These are phyloP conservation scores for Acacia confusa DNA, from an alignment of 306 rosid species.

Conservation along the genomic window DNA sequence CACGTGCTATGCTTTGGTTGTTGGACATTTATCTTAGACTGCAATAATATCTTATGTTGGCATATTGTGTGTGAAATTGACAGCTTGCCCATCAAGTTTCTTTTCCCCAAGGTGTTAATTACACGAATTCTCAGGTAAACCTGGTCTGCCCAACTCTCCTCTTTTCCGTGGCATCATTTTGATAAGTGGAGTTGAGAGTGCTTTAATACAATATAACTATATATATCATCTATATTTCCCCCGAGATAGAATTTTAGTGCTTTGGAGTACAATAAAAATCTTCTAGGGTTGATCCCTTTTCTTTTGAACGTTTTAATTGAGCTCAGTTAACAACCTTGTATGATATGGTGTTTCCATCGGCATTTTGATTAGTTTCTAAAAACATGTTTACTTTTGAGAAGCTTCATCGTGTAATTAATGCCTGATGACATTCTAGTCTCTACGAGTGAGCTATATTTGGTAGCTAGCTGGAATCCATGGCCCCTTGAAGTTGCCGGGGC, in stretches of 20 bases:
- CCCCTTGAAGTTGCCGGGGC: neutral
- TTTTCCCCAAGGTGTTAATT: constrained; percentile 61
- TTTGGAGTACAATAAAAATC: neutral
- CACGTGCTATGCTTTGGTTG: neutral
- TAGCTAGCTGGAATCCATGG: neutral
- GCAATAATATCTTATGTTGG: constrained; percentile 28
- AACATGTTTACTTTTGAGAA: neutral
- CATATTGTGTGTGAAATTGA: constrained; percentile 17
- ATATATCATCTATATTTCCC: neutral
- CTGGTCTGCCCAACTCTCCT: constrained; percentile 19
- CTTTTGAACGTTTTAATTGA: neutral
- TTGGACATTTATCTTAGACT: constrained; percentile 8
- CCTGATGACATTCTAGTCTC: neutral
- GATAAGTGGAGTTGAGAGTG: constrained; percentile 15
- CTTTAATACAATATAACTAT: neutral
- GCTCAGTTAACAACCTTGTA: neutral
- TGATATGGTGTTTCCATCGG: neutral
- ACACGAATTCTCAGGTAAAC: constrained; percentile 64
- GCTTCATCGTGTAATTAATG: neutral
- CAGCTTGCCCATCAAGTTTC: constrained; percentile 75
- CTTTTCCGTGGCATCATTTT: neutral
- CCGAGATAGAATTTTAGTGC: neutral
- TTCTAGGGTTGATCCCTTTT: neutral
- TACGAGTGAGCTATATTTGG: neutral
- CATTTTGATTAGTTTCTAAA: neutral